Evolutionary conservation across 2,329 filamentous ascomycete genomes (phyloP), one percentile per base, ranked within the genome.

Genomic region (Scleromitrula shiraiana): DNA sequence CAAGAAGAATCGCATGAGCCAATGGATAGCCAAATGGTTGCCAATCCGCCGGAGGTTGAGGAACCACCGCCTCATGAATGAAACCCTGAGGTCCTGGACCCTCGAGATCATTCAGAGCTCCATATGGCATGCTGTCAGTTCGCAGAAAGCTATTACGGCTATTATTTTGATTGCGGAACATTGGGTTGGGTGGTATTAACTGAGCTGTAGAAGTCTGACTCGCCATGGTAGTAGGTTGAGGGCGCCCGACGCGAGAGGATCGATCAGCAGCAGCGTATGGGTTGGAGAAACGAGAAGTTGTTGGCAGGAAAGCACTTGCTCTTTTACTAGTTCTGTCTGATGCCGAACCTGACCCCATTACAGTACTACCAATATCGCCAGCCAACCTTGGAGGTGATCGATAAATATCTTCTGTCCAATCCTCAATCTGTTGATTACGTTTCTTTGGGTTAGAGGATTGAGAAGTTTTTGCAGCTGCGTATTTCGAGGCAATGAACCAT

Each of bases 341-440:
- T 9, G 74, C 75, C 15, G 68, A 78, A 54, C 91, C 88, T 9
- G 76, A 72, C 8, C 74, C 75, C 15, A 68, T 67, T 51, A 80
- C 76, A 41, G 78, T 82, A 61, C 79, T 84, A 50, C 79, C 77
- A 35, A 84, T 71, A 59, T 95, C 80, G 15, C 81, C 93, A 3
- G 83, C 78, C 54, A 96, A 74, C 56, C 89, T 85, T 46, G 85
- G 82, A 20, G 89, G 88, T 3, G 91, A 86, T 36, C 89, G 85
- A 67, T 98, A 97, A 59, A 98, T 98, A 62, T 98, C 93, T 56
- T 97, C 88, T 12, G 84, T 85, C 93, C 93, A 98, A 60, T 96
- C 91, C 66, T 98, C 93, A 56, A 98, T 98, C 69, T 97, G 89
- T 58, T 85, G 82, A 58, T 90, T 85, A 50, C 93, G 82, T 68